Percentiles rank a stretch among this genome's conserved stretches.
Conservation (phyloP, 345 rosid genomes). For the Populus davidiana region DNA sequence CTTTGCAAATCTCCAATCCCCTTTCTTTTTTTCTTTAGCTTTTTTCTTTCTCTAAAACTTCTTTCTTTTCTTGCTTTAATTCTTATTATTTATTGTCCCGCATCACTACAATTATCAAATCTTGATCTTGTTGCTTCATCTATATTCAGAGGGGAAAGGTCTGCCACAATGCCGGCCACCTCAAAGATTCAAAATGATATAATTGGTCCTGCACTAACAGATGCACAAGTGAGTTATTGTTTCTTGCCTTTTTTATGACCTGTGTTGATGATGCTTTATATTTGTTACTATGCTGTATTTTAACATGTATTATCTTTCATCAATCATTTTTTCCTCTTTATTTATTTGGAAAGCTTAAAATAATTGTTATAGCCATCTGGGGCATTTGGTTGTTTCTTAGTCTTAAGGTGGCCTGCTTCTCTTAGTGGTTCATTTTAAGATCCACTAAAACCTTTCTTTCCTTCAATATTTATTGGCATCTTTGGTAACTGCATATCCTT, state of each 20-base stretch:
- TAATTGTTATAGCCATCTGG: neutral
- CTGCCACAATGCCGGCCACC: conserved; percentile 48
- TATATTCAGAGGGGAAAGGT: conserved; percentile 54
- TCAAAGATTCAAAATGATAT: conserved; percentile 64
- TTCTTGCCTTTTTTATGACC: conserved; percentile 8
- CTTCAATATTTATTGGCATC: neutral
- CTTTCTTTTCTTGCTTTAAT: no score
- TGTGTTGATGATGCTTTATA: neutral
- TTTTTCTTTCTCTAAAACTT: no score
- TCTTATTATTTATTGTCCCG: no score
- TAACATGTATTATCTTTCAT: neutral
- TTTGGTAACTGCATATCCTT: neutral
- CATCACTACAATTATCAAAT: conserved; percentile 45
- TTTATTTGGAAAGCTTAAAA: conserved; percentile 4
- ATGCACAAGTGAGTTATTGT: conserved; percentile 58
- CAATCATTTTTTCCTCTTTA: neutral
- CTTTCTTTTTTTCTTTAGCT: no score
- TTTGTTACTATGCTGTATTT: neutral
- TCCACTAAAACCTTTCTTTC: neutral
- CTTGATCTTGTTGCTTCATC: conserved; percentile 64
- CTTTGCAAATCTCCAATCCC: no score
- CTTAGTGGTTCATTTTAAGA: conserved; percentile 1
- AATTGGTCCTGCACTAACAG: conserved; percentile 70
- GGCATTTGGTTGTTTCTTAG: conserved; percentile 2
- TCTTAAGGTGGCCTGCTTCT: neutral